These are phyloP conservation scores for Friedmanniomyces simplex DNA, from an alignment of 495 filamentous ascomycete species.

Conservation along the genomic window DNA sequence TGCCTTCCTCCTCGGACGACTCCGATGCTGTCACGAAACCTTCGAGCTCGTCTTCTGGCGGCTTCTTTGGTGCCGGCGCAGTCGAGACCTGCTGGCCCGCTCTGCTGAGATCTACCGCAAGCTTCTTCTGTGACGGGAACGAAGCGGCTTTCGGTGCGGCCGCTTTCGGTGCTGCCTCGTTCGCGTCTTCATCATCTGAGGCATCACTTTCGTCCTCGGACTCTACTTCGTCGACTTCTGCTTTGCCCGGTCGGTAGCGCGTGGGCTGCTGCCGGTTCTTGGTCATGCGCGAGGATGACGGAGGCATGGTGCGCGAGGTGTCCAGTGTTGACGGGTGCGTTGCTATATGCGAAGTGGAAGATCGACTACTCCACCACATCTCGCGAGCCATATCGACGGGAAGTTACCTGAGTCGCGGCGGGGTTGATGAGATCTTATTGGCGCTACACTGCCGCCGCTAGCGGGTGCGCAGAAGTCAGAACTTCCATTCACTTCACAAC, in stretches of 20 bases:
- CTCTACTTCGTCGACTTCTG: slow-evolving; percentile 53
- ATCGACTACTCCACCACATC: too few species aligned
- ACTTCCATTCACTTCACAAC: too few species aligned
- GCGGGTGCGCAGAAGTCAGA: too few species aligned
- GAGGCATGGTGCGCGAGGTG: slow-evolving; percentile 51
- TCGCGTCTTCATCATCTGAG: slow-evolving; percentile 38
- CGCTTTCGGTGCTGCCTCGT: slow-evolving; percentile 28
- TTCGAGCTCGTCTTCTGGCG: slow-evolving; percentile 38
- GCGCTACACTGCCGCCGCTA: too few species aligned
- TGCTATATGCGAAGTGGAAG: too few species aligned
- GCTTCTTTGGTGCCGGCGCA: slow-evolving; percentile 36
- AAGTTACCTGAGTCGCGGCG: too few species aligned
- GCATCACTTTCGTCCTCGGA: slow-evolving; percentile 54
- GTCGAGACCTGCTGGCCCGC: slow-evolving; percentile 51
- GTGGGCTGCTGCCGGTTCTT: slow-evolving; percentile 76
- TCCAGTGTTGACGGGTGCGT: too few species aligned
- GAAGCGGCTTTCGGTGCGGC: slow-evolving; percentile 50
- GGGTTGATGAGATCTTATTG: too few species aligned
- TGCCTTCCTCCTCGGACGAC: slow-evolving; percentile 18
- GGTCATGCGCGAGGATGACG: slow-evolving; percentile 71
- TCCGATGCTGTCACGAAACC: slow-evolving; percentile 30
- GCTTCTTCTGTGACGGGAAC: slow-evolving; percentile 39
- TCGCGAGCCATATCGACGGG: too few species aligned
- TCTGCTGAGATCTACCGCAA: slow-evolving; percentile 48
- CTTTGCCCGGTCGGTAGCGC: slow-evolving; percentile 80